These are phyloP conservation scores for Oryza coarctata DNA, from an alignment of 176 grass and related monocot genomes.

Conservation along the genomic window DNA sequence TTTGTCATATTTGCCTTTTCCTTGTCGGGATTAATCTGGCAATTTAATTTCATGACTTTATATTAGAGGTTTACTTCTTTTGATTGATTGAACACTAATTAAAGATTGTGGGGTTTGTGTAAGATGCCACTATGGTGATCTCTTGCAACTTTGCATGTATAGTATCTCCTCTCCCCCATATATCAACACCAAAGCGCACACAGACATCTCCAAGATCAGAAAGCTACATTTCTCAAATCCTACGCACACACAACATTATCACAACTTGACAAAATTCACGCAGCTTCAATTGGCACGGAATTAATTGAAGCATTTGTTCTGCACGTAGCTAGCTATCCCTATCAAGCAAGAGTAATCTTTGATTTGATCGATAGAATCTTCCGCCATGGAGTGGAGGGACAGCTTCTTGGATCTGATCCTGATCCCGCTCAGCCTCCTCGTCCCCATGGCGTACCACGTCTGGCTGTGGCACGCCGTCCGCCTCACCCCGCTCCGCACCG, in stretches of 20 bases:
- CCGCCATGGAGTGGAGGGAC: conserved; percentile 68
- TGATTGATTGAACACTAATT: not conserved
- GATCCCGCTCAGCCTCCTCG: conserved; percentile 59
- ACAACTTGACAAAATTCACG: too few species aligned
- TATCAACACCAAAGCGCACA: not conserved
- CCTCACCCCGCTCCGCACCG: conserved; percentile 50
- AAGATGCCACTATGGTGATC: conserved; percentile 41
- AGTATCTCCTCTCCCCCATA: not conserved
- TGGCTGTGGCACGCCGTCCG: conserved; percentile 76
- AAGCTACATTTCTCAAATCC: not conserved
- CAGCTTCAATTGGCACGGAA: too few species aligned
- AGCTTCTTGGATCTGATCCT: conserved; percentile 70
- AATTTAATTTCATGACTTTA: not conserved
- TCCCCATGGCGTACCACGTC: conserved; percentile 73
- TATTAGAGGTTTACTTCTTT: conserved; percentile 22
- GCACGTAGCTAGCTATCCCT: not conserved
- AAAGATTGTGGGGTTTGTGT: conserved; percentile 45
- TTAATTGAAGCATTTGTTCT: too few species aligned
- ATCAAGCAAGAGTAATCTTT: not conserved
- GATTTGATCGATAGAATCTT: not conserved
- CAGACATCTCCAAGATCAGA: not conserved
- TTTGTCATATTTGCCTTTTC: too few species aligned
- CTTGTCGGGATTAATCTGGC: not conserved
- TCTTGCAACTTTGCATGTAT: not conserved
- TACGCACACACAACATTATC: too few species aligned